Evolutionary conservation across 169 alveolate genomes (phyloP), one percentile per base, ranked within the genome.

Genomic region (Neospora caninum): DNA sequence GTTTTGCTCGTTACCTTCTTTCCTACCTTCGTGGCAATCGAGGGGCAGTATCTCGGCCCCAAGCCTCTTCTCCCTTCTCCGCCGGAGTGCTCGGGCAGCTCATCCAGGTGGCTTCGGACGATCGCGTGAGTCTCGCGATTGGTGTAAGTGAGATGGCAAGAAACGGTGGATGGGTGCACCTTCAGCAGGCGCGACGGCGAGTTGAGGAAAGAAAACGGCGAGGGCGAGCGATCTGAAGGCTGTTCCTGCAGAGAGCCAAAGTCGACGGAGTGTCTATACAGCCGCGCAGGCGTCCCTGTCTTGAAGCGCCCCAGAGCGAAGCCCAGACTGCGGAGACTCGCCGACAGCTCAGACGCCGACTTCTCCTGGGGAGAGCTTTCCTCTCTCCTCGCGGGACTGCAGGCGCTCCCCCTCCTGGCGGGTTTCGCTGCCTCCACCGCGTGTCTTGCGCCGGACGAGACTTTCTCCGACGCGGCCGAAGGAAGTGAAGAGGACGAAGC

Each of bases 11-110:
- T 31, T 73, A 6, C 25, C 27, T 73, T n/a, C 25, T 54, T 42
- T 10, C 86, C 9, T 4, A 92, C 95, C 91, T 94, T 95, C 88
- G 84, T 88, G 84, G 95, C 41, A 34, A 98, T 97, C 0, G 99
- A 97, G 0, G 99, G 99, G 91, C 99, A 98, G 94, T 98, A 98
- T 82, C 99, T 78, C 16, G 99, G 99, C 54, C 99, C 99, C 36
- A 97, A 92, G 0, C 99, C 99, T 43, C 88, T 91, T n/a, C 97
- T 96, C 92, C 94, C 97, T 82, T 97, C 97, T 64, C 95, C 95
- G 22, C 94, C 97, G 88, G 94, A 97, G 87, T 86, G 88, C 39
- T 95, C 96, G 0, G 98, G 99, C 58, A 97, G 93, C 49, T 70
- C 88, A 34, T 97, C 93, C 93, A 96, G 78, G 89, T 97, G 95